Conservation (phyloP, 176 grass and related monocot genomes). For the Ananas comosus region DNA sequence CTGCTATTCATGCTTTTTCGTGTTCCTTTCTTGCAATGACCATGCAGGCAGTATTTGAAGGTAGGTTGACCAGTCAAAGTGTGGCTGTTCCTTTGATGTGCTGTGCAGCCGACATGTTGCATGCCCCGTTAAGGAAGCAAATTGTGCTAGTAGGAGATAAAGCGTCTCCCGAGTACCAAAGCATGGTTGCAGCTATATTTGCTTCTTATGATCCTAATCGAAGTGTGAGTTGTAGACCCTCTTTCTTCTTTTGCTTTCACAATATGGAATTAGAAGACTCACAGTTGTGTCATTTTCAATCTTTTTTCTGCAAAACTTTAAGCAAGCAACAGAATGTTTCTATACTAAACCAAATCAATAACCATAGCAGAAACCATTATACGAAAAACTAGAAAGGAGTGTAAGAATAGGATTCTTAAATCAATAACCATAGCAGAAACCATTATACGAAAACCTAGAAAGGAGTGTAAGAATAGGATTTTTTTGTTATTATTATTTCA, state of each 20-base stretch:
- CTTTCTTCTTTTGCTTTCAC: background rate
- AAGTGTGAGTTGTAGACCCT: slow-evolving; percentile 40
- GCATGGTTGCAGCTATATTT: slow-evolving; percentile 48
- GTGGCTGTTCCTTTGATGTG: slow-evolving; percentile 93
- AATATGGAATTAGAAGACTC: background rate
- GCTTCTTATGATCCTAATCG: slow-evolving; percentile 74
- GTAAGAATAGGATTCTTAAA: too few relatives aligned
- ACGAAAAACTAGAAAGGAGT: too few relatives aligned
- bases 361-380: too few relatives aligned
- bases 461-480: too few relatives aligned
- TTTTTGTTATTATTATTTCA: too few relatives aligned
- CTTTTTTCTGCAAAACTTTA: background rate
- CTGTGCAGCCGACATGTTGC: slow-evolving; percentile 71
- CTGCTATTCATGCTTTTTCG: background rate
- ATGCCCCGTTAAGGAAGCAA: slow-evolving; percentile 61
- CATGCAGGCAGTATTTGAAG: slow-evolving; percentile 64
- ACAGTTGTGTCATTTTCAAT: background rate
- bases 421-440: too few relatives aligned
- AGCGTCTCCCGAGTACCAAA: slow-evolving; percentile 38
- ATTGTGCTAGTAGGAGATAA: slow-evolving; percentile 70
- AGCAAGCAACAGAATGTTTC: too few relatives aligned
- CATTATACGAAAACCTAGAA: too few relatives aligned
- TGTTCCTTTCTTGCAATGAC: background rate
- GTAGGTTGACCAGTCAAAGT: slow-evolving; percentile 58
- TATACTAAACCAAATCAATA: too few relatives aligned